Evolutionary conservation across 176 grass and related monocot genomes (phyloP), one percentile per base, ranked within the genome.

Genomic region (Hsuehochloa calcarea): DNA sequence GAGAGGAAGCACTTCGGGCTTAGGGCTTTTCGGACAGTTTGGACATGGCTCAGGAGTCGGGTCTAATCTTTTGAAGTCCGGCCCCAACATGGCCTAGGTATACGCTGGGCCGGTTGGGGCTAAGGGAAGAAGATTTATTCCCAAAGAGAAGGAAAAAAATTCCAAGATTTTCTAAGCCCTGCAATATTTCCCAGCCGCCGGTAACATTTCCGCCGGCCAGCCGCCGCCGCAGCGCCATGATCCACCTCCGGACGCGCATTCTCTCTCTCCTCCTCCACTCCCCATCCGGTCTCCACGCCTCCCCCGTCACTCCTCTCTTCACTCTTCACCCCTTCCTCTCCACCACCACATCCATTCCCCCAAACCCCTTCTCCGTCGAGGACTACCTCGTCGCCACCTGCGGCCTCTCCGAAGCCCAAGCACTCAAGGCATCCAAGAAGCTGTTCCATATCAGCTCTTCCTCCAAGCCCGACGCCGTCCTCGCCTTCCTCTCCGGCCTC

Each of bases 331-430:
- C 29, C 10, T 88, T 68, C 87, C 9, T 56, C 61, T 55, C 82
- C 61, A 4, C 72, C 45, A 41, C 72, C 45, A 16, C 82, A n/a
- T 25, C 70, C 20, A 0, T 6, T 13, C 0, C 60, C 38, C n/a
- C 47, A 5, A 9, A 16, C 8, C 72, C 44, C 12, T 85, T 85
- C 82, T 58, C 80, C 71, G 75, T 77, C 47, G 43, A 80, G 26
- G 78, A 87, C 3, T 90, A 87, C 70, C 88, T 83, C n/a, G 64
- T 90, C 34, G 40, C 71, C 63, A 64, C 78, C 50, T 87, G 84
- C 27, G 52, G 56, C 52, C 68, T 87, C 65, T 71, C 84, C 11
- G 26, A 13, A 5, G 54, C 73, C 0, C 78, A 76, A 29, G 70
- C 84, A 2, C 16, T 55, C 22, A 82, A 71, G 61, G 52, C 80